A percentile compares a stretch with the other conserved stretches of the same genome.
Conservation (phyloP, 805 yeast species). For the Wickerhamiella kurtzmanii region DNA sequence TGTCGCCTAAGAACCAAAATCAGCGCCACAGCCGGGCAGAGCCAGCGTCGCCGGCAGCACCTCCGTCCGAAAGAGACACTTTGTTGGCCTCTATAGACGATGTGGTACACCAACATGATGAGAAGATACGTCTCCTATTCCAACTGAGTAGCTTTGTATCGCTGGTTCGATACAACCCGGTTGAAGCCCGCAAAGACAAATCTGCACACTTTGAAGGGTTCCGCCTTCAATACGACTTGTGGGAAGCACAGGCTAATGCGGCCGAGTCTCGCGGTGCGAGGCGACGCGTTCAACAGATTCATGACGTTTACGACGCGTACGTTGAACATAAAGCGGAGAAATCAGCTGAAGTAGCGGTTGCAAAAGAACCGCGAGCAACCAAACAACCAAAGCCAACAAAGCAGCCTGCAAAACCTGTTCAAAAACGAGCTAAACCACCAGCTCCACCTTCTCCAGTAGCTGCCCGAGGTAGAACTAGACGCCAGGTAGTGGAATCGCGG, state of each 20-base stretch:
- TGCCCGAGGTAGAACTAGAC: too few species aligned
- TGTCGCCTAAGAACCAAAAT: background rate
- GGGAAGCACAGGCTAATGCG: conserved; percentile 21
- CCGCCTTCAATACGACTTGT: conserved; percentile 25
- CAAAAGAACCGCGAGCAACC: background rate
- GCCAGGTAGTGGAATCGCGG: too few species aligned
- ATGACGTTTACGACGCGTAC: conserved; percentile 4
- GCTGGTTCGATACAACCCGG: conserved; percentile 27
- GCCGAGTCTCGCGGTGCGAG: conserved; percentile 16
- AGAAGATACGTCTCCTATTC: conserved; percentile 26
- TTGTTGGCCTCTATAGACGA: conserved; percentile 9
- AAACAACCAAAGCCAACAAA: background rate
- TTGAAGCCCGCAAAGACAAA: conserved; percentile 24
- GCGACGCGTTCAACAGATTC: conserved; percentile 9
- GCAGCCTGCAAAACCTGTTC: background rate
- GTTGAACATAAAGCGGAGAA: background rate
- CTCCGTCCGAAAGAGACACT: background rate
- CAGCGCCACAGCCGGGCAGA: background rate
- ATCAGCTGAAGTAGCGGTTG: background rate
- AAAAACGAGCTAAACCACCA: background rate
- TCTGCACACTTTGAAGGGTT: conserved; percentile 24
- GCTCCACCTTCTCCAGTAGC: too few species aligned
- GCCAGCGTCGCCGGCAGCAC: background rate
- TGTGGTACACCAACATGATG: conserved; percentile 24
- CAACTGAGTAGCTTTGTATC: conserved; percentile 30